Evolutionary conservation across 345 rosid species (phyloP), one percentile per base, ranked within the genome.

Genomic region (Rhizophora mangle): DNA sequence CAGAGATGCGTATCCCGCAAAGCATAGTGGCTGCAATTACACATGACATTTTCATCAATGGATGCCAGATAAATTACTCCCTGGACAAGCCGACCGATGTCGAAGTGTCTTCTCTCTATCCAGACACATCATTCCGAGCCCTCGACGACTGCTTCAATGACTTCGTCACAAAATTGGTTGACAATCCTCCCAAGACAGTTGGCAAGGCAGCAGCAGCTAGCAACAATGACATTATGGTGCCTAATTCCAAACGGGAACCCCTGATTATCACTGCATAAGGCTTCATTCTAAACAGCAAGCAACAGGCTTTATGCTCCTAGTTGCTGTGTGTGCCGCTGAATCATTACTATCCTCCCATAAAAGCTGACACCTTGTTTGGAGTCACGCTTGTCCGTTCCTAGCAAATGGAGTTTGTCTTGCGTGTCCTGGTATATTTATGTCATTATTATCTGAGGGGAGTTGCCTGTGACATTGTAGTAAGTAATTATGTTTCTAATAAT

Each of bases 1-100:
- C 78, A 80, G 81, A 74, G 65, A 77, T 74, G 79, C 74, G 67
- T 6, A 74, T 81, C 26, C 84, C 84, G 21, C 67, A 61, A 30
- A 77, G 84, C 52, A 34, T 81, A 27, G 84, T 71, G 3, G 79
- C 81, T 0, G 71, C 79, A 15, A 22, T 77, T 9, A 77, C 81
- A 26, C 84, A 71, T 16, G 81, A 77, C 72, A 77, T 81, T 19
- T 80, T 81, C 72, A 81, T 74, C 3, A 81, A 67, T 0, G 81
- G 79, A 4, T 77, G 77, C 66, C 84, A 81, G 54, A 65, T 71
- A 60, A 74, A 77, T 73, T 77, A 60, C 63, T 9, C 64, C 13
- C 6, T 77, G 61, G 73, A 77, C 62, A 68, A 68, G 47, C 71
- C 68, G 0, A 57, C 39, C 2, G 84, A 74, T 54, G 76, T 67